Evolutionary conservation across 768 basidiomycete species (phyloP), one percentile per base, ranked within the genome.

Genomic region (Psilocybe subaeruginosa): DNA sequence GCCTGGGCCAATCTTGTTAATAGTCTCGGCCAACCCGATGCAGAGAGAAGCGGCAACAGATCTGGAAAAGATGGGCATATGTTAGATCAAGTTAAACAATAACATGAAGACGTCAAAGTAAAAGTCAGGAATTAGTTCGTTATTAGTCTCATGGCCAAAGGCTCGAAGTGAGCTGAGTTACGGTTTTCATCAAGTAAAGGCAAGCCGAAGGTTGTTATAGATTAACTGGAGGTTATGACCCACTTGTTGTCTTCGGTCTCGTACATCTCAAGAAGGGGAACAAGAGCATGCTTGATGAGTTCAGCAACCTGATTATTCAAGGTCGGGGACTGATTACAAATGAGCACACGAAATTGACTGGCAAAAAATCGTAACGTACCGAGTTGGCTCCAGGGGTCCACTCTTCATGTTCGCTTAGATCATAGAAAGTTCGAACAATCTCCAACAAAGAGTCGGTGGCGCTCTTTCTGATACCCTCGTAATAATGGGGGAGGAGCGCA

Each of bases 181-280:
- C 71, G 45, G 27, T 67, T 80, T 72, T 85, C 86, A 86, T 87
- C 84, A 76, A 54, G 62, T 64, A 35, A 55, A 52, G 14, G 41
- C 11, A n/a, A 12, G 41, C 41, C 41, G n/a, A n/a, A 43, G 14
- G 14, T 14, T 7, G 23, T 14, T 12, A 12, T 31, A 23, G 7
- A 23, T n/a, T 47, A 54, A 39, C 41, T 23, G 9, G 53, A 51
- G 12, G 14, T 66, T n/a, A 17, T 54, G 29, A 85, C 93, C 80
- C 71, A 97, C 95, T 98, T 97, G 81, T 97, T 95, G 69, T 99
- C 97, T 76, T 99, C 97, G 3, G 88, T 86, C 69, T 92, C 89
- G 75, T 93, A 97, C 87, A 95, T 89, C 56, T 95, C 91, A 61
- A 98, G 72, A 31, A 99, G 82, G 27, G 87, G 83, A 6, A 82